Conservation (phyloP, 2,329 filamentous ascomycete genomes). For the Phialocephala sp. region DNA sequence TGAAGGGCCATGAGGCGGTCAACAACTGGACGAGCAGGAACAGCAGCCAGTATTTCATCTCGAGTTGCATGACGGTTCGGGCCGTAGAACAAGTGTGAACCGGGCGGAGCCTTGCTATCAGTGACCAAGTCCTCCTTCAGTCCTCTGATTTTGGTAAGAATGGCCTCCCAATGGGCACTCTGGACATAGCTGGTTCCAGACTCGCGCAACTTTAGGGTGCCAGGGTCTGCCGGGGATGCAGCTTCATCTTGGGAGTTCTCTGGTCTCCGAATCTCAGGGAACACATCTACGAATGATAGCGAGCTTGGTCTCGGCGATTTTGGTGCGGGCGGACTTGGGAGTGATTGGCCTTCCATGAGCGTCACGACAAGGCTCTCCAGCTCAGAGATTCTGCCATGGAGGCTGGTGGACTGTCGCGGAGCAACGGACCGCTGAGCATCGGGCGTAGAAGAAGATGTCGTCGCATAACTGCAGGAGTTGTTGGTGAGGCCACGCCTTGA, state of each 20-base stretch:
- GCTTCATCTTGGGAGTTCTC: slow-evolving; percentile 32
- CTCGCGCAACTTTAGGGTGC: slow-evolving; percentile 37
- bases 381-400: slow-evolving; percentile 38
- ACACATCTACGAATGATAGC: slow-evolving; percentile 31
- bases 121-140: slow-evolving; percentile 36
- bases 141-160: slow-evolving; percentile 40
- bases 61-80: slow-evolving; percentile 36
- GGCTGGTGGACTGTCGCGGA: slow-evolving; percentile 40
- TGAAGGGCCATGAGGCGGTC: slow-evolving; percentile 39
- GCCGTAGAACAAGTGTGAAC: slow-evolving; percentile 39
- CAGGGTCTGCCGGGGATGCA: slow-evolving; percentile 36
- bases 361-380: slow-evolving; percentile 38
- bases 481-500: slow-evolving; percentile 35
- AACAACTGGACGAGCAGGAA: slow-evolving; percentile 39
- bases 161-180: slow-evolving; percentile 42
- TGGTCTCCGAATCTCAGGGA: slow-evolving; percentile 31
- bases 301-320: slow-evolving; percentile 31
- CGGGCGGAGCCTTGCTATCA: slow-evolving; percentile 31
- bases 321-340: slow-evolving; percentile 31
- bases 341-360: slow-evolving; percentile 35
- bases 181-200: slow-evolving; percentile 42
- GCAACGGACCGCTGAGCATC: slow-evolving; percentile 34
- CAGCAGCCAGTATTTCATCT: slow-evolving; percentile 41
- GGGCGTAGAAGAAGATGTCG: slow-evolving; percentile 32
- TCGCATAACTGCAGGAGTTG: slow-evolving; percentile 38